Conservation (phyloP, 179 eudicot species). For the Silene vulgaris region DNA sequence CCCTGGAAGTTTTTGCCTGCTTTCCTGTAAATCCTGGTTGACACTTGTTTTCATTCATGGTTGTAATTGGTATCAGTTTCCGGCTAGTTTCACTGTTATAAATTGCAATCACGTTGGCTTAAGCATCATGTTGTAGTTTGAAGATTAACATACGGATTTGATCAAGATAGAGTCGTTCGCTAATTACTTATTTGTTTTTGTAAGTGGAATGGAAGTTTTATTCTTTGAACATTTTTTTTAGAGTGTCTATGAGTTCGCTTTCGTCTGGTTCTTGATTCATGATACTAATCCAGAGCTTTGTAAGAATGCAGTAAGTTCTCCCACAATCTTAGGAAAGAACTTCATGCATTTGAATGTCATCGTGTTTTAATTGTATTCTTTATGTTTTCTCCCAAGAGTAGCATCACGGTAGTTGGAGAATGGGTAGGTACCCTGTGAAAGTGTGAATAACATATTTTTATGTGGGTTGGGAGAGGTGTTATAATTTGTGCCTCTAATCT, state of each 20-base stretch:
- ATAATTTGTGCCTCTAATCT: background rate
- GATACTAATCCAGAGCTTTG: background rate
- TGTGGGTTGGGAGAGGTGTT: background rate
- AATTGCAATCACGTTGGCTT: background rate
- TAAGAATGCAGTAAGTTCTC: background rate
- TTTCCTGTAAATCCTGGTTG: background rate
- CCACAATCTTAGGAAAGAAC: background rate
- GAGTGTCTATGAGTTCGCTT: background rate
- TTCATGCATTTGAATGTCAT: background rate
- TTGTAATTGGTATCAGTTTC: background rate
- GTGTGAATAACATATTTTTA: background rate
- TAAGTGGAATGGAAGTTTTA: background rate
- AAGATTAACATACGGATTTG: background rate
- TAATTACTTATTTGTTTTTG: background rate
- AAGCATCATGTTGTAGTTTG: background rate
- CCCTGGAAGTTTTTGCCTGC: too few species aligned
- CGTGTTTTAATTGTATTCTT: too few species aligned
- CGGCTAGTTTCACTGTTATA: background rate
- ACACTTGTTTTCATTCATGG: background rate
- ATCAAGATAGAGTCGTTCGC: background rate
- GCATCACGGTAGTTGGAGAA: background rate
- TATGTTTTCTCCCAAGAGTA: background rate
- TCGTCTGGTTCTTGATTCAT: background rate
- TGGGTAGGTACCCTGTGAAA: background rate
- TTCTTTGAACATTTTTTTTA: background rate